Conservation (phyloP, 345 rosid genomes). For the Eutrema japonicum region DNA sequence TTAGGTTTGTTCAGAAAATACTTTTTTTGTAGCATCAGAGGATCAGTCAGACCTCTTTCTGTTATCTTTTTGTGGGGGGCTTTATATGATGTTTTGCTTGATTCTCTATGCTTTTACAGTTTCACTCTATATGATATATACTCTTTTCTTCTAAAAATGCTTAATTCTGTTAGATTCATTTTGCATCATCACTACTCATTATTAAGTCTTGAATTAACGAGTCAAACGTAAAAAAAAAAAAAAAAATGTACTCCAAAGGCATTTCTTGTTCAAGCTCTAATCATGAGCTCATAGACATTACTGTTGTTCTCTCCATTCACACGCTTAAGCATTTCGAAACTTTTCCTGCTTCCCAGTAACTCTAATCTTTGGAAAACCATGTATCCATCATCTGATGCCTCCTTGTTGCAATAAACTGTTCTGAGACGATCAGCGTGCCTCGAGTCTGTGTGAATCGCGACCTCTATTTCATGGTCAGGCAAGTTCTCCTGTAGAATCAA, state of each 20-base stretch:
- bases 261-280: conserved; percentile 55
- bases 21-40: conserved; percentile 45
- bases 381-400: conserved; percentile 51
- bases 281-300: conserved; percentile 78
- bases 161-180: conserved; percentile 27
- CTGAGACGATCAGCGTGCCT: conserved; percentile 85
- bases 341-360: conserved; percentile 74
- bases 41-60: conserved; percentile 22
- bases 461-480: conserved; percentile 65
- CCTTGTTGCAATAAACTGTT: conserved; percentile 62
- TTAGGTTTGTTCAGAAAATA: conserved; percentile 43
- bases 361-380: conserved; percentile 66
- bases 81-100: conserved; percentile 28
- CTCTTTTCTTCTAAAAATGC: conserved; percentile 26
- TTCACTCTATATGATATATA: conserved; percentile 28
- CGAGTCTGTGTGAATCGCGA: conserved; percentile 84
- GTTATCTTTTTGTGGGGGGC: conserved; percentile 33
- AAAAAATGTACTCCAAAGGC: neutral
- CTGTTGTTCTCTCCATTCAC: conserved; percentile 77
- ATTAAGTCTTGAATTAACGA: neutral
- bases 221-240: neutral
- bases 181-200: conserved; percentile 7
- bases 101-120: conserved; percentile 32
- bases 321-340: conserved; percentile 84
- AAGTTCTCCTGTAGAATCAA: conserved; percentile 67